These are phyloP conservation scores for Boletus vermiculosoides DNA, from an alignment of 768 basidiomycete species.

Conservation along the genomic window DNA sequence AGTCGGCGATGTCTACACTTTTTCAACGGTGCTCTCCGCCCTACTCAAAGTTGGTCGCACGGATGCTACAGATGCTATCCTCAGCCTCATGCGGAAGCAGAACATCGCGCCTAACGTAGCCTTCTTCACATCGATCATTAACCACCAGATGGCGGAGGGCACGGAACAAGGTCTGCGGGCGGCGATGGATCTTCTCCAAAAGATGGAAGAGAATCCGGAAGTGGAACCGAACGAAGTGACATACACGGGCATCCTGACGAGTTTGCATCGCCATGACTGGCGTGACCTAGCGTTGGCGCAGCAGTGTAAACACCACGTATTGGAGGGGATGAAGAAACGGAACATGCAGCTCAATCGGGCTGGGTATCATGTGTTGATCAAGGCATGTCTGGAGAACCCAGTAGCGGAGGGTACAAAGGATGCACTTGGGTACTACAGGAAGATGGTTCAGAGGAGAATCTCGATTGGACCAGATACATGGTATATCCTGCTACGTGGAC, in stretches of 20 bases:
- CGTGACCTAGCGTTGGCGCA: slow-evolving; percentile 43
- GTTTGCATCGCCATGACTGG: slow-evolving; percentile 62
- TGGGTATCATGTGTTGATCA: slow-evolving; percentile 77
- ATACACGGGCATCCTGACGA: slow-evolving; percentile 77
- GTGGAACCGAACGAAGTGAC: slow-evolving; percentile 72
- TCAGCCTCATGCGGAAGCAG: slow-evolving; percentile 74
- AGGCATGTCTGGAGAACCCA: slow-evolving; percentile 56
- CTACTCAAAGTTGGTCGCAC: slow-evolving; percentile 64
- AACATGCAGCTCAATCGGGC: slow-evolving; percentile 56
- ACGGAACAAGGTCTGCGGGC: slow-evolving; percentile 52
- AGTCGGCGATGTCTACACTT: slow-evolving; percentile 78
- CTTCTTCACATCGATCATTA: slow-evolving; percentile 78
- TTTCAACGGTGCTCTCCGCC: slow-evolving; percentile 80
- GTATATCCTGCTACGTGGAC: slow-evolving; percentile 70
- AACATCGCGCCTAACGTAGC: slow-evolving; percentile 72
- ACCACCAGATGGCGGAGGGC: slow-evolving; percentile 62
- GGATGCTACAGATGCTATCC: slow-evolving; percentile 63
- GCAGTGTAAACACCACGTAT: slow-evolving; percentile 49
- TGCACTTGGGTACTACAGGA: slow-evolving; percentile 58
- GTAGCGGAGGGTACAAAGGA: slow-evolving; percentile 48
- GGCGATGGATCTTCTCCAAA: slow-evolving; percentile 66
- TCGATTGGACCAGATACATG: slow-evolving; percentile 64
- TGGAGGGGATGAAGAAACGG: slow-evolving; percentile 56
- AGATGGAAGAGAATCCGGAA: slow-evolving; percentile 64
- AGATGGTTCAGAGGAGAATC: slow-evolving; percentile 54